Evolutionary conservation across 805 yeast genomes (phyloP), one percentile per base, ranked within the genome.

Genomic region (Candida coquimbonensis): DNA sequence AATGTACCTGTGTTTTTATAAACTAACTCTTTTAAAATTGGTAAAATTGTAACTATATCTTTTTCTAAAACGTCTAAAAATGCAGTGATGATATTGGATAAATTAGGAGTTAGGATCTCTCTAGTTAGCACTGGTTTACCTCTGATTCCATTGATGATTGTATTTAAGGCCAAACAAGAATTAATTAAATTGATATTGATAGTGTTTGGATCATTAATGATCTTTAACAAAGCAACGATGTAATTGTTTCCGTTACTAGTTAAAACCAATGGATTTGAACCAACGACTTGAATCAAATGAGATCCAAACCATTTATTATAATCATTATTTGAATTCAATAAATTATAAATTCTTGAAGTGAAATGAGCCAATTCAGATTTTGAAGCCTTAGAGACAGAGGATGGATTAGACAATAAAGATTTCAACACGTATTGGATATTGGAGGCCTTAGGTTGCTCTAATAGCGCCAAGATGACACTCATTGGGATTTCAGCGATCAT

Each of bases 91-190:
- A 84, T 77, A 2, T 72, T 69, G 9, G 86, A 78, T 47, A 91
- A 67, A 54, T 81, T 81, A 8, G 96, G 95, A 2, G 95, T 86
- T 46, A 88, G 72, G 9, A 84, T 68, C 58, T 89, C 96, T 60
- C 97, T 76, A 3, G 91, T 82, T 37, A 91, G 71, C 1, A 89
- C 81, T 1, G 95, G 87, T 58, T 89, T 89, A 2, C 88, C 91
- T 59, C 85, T 77, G 47, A 83, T 80, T 40, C 73, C 67, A 29
- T 60, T 58, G 45, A 66, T 62, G 16, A 70, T 38, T 12, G 55
- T 52, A 21, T 60, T 52, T 49, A 63, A 33, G 3, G 72, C 54
- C 21, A 57, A 52, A 2, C 60, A 53, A 16, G 69, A 50, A 39
- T 68, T 59, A 36, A 58, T 57, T 52, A 67, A 59, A 46, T 62